Evolutionary conservation across 257 asterid genomes (phyloP).

Genomic region (Petunia secreta): DNA sequence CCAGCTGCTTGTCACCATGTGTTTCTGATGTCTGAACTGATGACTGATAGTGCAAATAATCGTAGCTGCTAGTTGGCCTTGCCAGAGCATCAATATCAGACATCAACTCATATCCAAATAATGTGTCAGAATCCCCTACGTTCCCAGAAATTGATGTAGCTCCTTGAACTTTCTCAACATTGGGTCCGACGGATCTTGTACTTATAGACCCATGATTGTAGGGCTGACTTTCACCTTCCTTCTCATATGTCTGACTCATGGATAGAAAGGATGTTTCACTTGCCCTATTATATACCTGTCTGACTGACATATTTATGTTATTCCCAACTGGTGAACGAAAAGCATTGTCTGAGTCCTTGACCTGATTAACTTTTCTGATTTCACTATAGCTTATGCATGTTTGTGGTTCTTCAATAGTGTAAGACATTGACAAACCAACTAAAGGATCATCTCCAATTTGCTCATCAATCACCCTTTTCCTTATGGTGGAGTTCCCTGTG

Average conservation of each 20-base stretch:
- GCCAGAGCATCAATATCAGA: constrained; percentile 57
- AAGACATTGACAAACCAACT: constrained; percentile 75
- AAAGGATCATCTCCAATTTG: constrained; percentile 59
- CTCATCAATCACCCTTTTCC: constrained; percentile 40
- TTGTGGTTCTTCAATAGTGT: constrained; percentile 64
- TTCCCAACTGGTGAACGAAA: constrained; percentile 49
- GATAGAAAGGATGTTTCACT: constrained; percentile 51
- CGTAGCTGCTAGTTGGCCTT: constrained; percentile 65
- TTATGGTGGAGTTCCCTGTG: constrained; percentile 43
- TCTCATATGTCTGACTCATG: constrained; percentile 60
- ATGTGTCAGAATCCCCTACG: constrained; percentile 49
- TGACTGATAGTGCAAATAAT: constrained; percentile 64
- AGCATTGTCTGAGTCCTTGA: constrained; percentile 59
- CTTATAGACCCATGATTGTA: constrained; percentile 51
- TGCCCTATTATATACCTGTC: constrained; percentile 54
- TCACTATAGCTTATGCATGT: constrained; percentile 58
- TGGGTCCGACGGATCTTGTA: constrained; percentile 46
- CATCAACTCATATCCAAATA: constrained; percentile 70
- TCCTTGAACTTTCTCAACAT: constrained; percentile 53
- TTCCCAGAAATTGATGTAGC: constrained; percentile 44
- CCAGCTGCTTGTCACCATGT: constrained; percentile 48
- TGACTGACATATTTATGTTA: constrained; percentile 48
- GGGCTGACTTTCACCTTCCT: constrained; percentile 61
- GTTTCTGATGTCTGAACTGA: constrained; percentile 56
- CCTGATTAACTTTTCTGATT: constrained; percentile 69